Percentiles rank a stretch among this genome's conserved stretches.
Conservation (phyloP, 2,329 filamentous ascomycete genomes). For the Aspergillus hiratsukae region DNA sequence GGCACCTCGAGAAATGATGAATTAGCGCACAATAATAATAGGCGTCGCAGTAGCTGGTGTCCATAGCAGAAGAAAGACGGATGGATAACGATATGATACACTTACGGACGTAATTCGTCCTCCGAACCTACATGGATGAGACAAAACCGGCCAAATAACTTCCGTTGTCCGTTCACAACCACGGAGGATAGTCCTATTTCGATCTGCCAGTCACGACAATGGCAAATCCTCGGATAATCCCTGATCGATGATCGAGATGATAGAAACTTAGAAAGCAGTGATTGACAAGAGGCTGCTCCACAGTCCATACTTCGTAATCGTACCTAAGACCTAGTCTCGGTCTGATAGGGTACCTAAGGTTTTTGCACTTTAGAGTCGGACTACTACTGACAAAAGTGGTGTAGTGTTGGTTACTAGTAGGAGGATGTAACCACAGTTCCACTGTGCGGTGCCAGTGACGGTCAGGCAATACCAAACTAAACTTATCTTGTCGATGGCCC, state of each 20-base stretch:
- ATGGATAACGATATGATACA: not conserved
- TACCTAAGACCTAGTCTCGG: not conserved
- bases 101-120: not conserved
- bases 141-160: not conserved
- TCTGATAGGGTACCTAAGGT: not conserved
- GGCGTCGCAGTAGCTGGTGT: not conserved
- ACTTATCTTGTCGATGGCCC: not conserved
- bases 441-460: not conserved
- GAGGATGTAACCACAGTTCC: not conserved
- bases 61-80: not conserved
- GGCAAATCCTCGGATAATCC: not conserved
- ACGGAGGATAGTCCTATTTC: not conserved
- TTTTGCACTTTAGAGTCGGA: not conserved
- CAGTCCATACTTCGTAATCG: not conserved
- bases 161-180: not conserved
- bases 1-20: not conserved
- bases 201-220: not conserved
- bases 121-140: not conserved
- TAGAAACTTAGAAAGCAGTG: no score
- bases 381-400: not conserved
- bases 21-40: not conserved
- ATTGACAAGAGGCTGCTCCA: not conserved
- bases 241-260: not conserved
- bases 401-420: not conserved
- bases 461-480: not conserved